Conservation (phyloP, 2,329 filamentous ascomycete species). For the Phyllosticta citrichinensis region DNA sequence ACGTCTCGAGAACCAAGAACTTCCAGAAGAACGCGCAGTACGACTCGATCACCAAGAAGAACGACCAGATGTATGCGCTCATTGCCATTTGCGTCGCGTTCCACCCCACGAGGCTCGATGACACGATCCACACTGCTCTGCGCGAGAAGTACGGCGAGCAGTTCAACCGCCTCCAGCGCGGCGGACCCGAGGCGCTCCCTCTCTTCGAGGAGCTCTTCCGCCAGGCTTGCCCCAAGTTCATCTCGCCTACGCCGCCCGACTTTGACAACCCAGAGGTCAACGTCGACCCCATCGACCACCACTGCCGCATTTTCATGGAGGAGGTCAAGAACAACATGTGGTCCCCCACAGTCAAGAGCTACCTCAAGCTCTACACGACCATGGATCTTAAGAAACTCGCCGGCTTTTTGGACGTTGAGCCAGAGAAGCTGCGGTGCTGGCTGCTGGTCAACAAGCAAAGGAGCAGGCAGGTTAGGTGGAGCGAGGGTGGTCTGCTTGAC, state of each 20-base stretch:
- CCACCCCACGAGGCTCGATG: constrained; percentile 91
- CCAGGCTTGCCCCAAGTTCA: constrained; percentile 98
- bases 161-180: constrained; percentile 90
- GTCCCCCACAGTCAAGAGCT: constrained; percentile 95
- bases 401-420: constrained; percentile 90
- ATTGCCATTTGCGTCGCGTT: constrained; percentile 98
- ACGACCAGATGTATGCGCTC: constrained; percentile 98
- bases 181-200: constrained; percentile 87
- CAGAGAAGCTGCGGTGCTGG: constrained; percentile 92
- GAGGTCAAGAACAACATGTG: constrained; percentile 99
- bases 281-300: constrained; percentile 94
- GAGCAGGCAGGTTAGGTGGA: constrained; percentile 91
- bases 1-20: constrained; percentile 98
- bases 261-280: constrained; percentile 96
- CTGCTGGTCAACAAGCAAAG: constrained; percentile 97
- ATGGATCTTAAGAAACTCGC: constrained; percentile 99
- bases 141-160: constrained; percentile 99
- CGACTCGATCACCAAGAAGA: constrained; percentile 99
- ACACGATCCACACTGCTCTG: constrained; percentile 96
- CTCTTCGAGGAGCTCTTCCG: constrained; percentile 98
- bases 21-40: constrained; percentile 99
- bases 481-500: constrained; percentile 78
- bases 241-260: constrained; percentile 91
- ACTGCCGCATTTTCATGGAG: constrained; percentile 97
- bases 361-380: constrained; percentile 97